Percentiles rank a stretch among this genome's conserved stretches.
phyloP scores from a whole-genome alignment of 257 asterid genomes.

The Lycium barbarum region DNA sequence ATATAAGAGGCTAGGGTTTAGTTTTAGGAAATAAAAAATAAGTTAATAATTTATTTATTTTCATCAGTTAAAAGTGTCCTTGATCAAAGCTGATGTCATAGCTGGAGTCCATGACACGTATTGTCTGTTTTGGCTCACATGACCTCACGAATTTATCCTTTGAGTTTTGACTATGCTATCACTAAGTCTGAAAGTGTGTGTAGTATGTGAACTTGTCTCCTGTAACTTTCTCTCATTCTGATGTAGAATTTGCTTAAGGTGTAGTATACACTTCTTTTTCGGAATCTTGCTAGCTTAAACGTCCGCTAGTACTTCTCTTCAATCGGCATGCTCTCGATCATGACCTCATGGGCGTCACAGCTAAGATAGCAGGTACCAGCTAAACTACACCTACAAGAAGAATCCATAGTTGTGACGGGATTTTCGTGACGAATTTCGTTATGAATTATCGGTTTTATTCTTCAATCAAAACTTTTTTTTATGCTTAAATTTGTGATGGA shows the following conservation, averaged over 20 bases:
- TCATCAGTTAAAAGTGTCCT: too few species aligned
- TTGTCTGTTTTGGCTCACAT: not conserved
- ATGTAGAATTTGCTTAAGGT: not conserved
- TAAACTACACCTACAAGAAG: not conserved
- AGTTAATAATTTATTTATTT: too few species aligned
- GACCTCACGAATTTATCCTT: not conserved
- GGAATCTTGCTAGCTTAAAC: not conserved
- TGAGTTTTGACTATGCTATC: not conserved
- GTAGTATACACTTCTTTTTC: not conserved
- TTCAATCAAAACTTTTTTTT: not conserved
- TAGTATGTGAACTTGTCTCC: not conserved
- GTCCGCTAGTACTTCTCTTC: not conserved
- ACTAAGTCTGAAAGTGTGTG: not conserved
- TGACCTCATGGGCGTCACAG: not conserved
- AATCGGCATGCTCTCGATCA: not conserved
- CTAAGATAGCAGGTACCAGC: not conserved
- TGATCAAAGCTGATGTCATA: not conserved
- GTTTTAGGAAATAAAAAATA: not conserved
- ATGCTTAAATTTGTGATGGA: not conserved
- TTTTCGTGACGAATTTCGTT: not conserved
- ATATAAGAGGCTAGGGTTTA: not conserved
- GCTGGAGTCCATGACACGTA: not conserved
- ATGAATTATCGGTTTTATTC: not conserved
- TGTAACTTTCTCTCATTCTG: too few species aligned
- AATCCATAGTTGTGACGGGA: too few species aligned